Evolutionary conservation across 495 filamentous ascomycete species (phyloP), one percentile per base, ranked within the genome.

Genomic region (Xylaria telfairii): DNA sequence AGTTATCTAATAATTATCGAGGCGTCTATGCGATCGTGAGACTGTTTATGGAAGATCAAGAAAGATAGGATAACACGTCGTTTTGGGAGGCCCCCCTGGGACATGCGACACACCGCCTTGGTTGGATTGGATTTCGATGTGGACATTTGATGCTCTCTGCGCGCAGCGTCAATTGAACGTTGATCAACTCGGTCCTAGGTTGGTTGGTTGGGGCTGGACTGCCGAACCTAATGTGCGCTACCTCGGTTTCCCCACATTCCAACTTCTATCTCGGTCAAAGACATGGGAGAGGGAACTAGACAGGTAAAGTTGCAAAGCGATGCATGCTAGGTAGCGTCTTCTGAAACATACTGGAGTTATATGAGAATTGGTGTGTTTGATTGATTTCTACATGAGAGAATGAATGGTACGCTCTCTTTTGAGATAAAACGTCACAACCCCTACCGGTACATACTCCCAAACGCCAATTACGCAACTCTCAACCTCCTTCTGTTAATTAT

Each of bases 401-500:
- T n/a, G 34, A 37, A 28, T 53, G 12, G 24, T 28, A 5, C 54
- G 5, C 34, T 49, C 19, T 37, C 46, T 53, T 66, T 54, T 34
- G 46, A 41, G 12, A 15, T 24, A 39, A 39, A 26, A 54, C 15
- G 6, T 53, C 46, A 53, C 32, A 10, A 41, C 4, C n/a, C 41
- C 49, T 44, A 44, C 37, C 28, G 46, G 13, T 44, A 30, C 2
- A 69, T 51, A 24, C 53, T 26, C 66, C 41, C 30, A 47, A 62
- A 62, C 67, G 67, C 67, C 67, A 49, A 63, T 30, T 37, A 68
- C 21, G 13, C 13, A 63, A 62, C 47, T 69, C 54, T 64, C 66
- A 62, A 26, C 59, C 66, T 54, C 54, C 41, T 65, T 72, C 44
- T 57, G 28, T 57, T 70, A 69, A 51, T 8, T 26, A 63, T 56